phyloP scores from a whole-genome alignment of 2,329 filamentous ascomycete genomes.

The Cephalotrichum gorgonifer region DNA sequence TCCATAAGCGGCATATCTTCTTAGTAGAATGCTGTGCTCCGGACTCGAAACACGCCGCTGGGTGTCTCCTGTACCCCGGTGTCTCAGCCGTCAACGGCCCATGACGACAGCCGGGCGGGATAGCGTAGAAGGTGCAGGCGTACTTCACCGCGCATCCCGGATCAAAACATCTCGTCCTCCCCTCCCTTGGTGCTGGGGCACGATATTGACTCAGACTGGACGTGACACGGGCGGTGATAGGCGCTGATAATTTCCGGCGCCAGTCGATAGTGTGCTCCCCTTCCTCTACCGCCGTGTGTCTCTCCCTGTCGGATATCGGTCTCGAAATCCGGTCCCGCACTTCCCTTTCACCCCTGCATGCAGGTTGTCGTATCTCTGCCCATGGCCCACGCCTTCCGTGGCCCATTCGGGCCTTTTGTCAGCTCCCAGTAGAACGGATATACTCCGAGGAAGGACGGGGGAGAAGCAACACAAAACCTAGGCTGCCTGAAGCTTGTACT shows the following conservation, averaged over 20 bases:
- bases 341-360: too few relatives aligned
- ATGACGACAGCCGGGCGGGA: not conserved
- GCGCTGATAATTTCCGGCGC: not conserved
- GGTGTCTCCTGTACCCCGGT: not conserved
- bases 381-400: too few relatives aligned
- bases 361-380: too few relatives aligned
- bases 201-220: not conserved
- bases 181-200: not conserved
- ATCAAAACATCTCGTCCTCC: too few relatives aligned
- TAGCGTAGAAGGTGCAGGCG: too few relatives aligned
- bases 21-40: not conserved
- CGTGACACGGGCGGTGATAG: not conserved
- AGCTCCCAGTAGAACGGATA: conserved; percentile 2
- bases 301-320: not conserved
- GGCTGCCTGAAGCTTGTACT: not conserved
- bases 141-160: too few relatives aligned
- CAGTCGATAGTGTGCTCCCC: not conserved
- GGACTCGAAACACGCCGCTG: not conserved
- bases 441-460: conserved; percentile 1
- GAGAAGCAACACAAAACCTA: not conserved
- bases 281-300: not conserved
- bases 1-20: not conserved
- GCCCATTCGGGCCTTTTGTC: not conserved
- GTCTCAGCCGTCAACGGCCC: not conserved
- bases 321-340: not conserved